These are phyloP conservation scores for Aquilaria malaccensis DNA, from an alignment of 345 rosid genomes.

Conservation along the genomic window DNA sequence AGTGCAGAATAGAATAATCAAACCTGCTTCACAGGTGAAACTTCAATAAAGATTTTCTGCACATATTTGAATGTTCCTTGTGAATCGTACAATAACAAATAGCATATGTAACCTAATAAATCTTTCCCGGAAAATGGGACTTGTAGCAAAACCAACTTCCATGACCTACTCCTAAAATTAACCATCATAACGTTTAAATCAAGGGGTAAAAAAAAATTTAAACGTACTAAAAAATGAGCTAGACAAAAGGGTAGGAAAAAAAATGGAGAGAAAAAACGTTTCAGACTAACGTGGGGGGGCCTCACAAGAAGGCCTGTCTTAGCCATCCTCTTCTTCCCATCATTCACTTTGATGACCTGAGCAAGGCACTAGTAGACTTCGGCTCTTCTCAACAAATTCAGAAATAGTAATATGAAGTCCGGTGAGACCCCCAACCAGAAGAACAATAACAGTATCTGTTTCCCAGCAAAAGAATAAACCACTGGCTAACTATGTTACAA, in stretches of 20 bases:
- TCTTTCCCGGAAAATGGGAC: slow-evolving; percentile 35
- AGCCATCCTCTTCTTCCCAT: slow-evolving; percentile 29
- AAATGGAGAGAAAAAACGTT: slow-evolving; percentile 8
- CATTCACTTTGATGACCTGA: slow-evolving; percentile 11
- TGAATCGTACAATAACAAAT: slow-evolving; percentile 34
- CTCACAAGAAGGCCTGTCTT: slow-evolving; percentile 16
- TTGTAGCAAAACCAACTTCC: slow-evolving; percentile 43
- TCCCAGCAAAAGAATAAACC: slow-evolving; percentile 28
- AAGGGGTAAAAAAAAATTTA: slow-evolving; percentile 10
- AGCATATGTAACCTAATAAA: slow-evolving; percentile 28
- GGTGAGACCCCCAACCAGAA: slow-evolving; percentile 28
- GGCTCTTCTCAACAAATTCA: slow-evolving; percentile 27
- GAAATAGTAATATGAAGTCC: slow-evolving; percentile 23
- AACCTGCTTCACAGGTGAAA: slow-evolving; percentile 2
- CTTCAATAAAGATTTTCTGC: slow-evolving; percentile 35
- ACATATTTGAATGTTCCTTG: slow-evolving; percentile 35
- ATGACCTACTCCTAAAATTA: slow-evolving; percentile 39
- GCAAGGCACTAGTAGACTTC: slow-evolving; percentile 13
- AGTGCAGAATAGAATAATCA: too few species aligned
- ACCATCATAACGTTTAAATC: slow-evolving; percentile 18
- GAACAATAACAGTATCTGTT: slow-evolving; percentile 25
- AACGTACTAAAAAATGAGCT: slow-evolving; percentile 20
- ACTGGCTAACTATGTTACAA: slow-evolving; percentile 36
- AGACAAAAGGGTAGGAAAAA: slow-evolving; percentile 8
- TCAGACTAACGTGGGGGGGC: slow-evolving; percentile 18